These are phyloP conservation scores for Tulasnella sp. DNA, from an alignment of 768 basidiomycete genomes.

Conservation along the genomic window DNA sequence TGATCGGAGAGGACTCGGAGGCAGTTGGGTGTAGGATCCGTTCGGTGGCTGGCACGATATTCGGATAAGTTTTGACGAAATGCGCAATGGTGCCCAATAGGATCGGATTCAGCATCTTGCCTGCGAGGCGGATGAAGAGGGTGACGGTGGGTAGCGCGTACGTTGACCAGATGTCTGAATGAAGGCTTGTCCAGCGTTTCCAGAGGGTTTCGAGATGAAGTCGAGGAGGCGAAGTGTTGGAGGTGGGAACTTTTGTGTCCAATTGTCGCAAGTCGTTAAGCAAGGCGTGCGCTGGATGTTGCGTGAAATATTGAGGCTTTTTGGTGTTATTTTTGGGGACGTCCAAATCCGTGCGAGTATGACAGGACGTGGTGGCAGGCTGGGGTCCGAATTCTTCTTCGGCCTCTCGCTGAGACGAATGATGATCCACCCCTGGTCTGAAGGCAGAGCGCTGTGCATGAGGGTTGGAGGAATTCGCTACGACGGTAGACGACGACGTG, in stretches of 20 bases:
- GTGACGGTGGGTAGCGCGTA: conserved; percentile 6
- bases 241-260: neutral
- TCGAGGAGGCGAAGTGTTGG: neutral
- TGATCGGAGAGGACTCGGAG: neutral
- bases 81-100: conserved; percentile 5
- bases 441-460: neutral
- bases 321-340: neutral
- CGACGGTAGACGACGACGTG: neutral
- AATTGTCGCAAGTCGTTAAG: neutral
- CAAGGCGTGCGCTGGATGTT: neutral
- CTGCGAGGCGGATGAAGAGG: conserved; percentile 7
- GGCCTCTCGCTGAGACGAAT: neutral
- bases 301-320: neutral
- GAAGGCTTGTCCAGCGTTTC: conserved; percentile 3
- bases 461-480: neutral
- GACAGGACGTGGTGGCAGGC: neutral
- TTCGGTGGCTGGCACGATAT: neutral
- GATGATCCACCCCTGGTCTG: neutral
- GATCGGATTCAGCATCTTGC: neutral
- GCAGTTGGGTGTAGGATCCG: neutral
- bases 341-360: neutral
- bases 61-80: conserved; percentile 2
- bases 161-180: neutral
- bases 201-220: conserved; percentile 2
- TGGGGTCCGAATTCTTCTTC: neutral